Evolutionary conservation across 2,329 filamentous ascomycete genomes (phyloP).

Genomic region (Blastomyces gilchristii): DNA sequence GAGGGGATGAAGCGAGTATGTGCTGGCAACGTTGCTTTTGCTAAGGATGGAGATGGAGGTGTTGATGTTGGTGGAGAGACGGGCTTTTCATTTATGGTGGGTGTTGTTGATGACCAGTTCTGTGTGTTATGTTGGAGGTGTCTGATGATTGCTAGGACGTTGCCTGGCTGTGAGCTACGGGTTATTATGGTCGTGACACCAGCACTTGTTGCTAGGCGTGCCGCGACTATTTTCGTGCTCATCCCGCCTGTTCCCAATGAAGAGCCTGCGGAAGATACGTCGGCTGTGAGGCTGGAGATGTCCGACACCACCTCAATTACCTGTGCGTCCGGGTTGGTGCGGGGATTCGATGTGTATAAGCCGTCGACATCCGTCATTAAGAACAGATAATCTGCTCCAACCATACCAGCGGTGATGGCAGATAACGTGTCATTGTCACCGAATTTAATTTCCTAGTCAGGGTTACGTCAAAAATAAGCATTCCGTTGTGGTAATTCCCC

Average conservation of each 20-base stretch:
- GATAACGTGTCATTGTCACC: slow-evolving; percentile 97
- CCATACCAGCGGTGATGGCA: slow-evolving; percentile 93
- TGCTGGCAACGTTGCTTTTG: slow-evolving; percentile 46
- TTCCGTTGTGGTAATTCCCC: neutral
- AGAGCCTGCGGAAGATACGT: slow-evolving; percentile 85
- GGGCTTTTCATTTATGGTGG: slow-evolving; percentile 25
- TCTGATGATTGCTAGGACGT: slow-evolving; percentile 75
- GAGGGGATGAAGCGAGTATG: slow-evolving; percentile 92
- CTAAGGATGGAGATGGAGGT: slow-evolving; percentile 14
- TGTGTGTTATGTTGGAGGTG: slow-evolving; percentile 53
- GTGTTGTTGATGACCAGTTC: slow-evolving; percentile 69
- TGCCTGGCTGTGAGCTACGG: slow-evolving; percentile 82
- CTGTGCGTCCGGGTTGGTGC: slow-evolving; percentile 71
- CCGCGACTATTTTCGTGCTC: slow-evolving; percentile 94
- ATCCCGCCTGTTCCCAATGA: slow-evolving; percentile 89
- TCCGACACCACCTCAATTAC: slow-evolving; percentile 90
- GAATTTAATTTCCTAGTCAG: slow-evolving; percentile 77
- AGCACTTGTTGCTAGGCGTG: slow-evolving; percentile 80
- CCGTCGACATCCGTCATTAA: slow-evolving; percentile 99
- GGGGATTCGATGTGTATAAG: slow-evolving; percentile 90
- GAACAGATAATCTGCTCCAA: slow-evolving; percentile 91
- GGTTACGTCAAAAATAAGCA: neutral
- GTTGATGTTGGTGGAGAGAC: slow-evolving; percentile 29
- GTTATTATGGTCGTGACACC: slow-evolving; percentile 96
- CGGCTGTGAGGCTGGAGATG: slow-evolving; percentile 69